These are phyloP conservation scores for Colletotrichum destructivum DNA, from an alignment of 2,329 filamentous ascomycete species.

Conservation along the genomic window DNA sequence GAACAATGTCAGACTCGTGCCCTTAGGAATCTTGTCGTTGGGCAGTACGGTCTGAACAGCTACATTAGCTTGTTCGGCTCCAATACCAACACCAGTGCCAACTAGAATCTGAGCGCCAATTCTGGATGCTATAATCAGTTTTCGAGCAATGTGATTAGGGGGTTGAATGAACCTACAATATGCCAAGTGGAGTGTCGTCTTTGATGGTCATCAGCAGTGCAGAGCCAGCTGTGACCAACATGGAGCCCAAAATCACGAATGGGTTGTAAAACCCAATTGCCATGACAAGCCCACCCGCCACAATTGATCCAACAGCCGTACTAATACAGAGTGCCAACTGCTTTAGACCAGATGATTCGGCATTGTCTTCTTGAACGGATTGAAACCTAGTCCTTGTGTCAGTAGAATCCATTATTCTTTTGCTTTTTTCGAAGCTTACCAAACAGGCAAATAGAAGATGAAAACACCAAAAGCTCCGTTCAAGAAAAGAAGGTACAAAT, in stretches of 20 bases:
- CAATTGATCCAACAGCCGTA: constrained; percentile 52
- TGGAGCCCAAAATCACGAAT: constrained; percentile 53
- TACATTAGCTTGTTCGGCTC: constrained; percentile 61
- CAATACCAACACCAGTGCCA: constrained; percentile 59
- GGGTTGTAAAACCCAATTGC: constrained; percentile 61
- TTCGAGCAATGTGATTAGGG: background rate
- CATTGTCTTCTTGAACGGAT: constrained; percentile 56
- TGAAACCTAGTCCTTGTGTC: constrained; percentile 51
- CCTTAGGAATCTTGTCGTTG: constrained; percentile 61
- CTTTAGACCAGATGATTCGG: constrained; percentile 56
- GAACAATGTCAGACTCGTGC: constrained; percentile 62
- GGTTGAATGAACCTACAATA: background rate
- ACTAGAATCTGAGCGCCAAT: constrained; percentile 58
- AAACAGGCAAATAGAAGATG: constrained; percentile 60
- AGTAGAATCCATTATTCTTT: background rate
- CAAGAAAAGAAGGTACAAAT: background rate
- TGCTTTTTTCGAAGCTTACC: constrained; percentile 42
- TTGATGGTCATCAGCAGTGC: background rate
- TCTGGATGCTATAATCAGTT: background rate
- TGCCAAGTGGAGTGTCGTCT: background rate
- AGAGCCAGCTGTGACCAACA: constrained; percentile 27
- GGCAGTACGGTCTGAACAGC: constrained; percentile 61
- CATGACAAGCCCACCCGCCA: constrained; percentile 53
- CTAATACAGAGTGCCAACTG: constrained; percentile 57
- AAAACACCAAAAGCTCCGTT: constrained; percentile 51